Percentiles rank a stretch among this genome's conserved stretches.
phyloP scores from a whole-genome alignment of 2,329 filamentous ascomycete genomes.

The Microcyclospora tardicrescens region DNA sequence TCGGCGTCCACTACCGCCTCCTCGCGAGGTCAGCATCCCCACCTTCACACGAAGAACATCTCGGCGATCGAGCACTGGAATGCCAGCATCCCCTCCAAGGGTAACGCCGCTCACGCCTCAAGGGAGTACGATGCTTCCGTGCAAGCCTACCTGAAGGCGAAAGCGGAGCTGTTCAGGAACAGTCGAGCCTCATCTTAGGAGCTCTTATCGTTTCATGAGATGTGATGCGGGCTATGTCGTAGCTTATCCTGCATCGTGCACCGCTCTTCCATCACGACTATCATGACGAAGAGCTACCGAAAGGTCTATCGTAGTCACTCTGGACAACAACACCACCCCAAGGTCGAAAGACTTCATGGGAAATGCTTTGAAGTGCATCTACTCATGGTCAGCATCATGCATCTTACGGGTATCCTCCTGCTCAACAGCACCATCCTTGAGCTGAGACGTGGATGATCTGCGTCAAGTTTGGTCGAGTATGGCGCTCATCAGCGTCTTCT shows the following conservation, averaged over 20 bases:
- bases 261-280: background rate
- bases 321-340: background rate
- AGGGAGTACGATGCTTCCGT: constrained; percentile 13
- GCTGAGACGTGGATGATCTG: no score
- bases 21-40: constrained; percentile 8
- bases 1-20: constrained; percentile 1
- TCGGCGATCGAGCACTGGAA: constrained; percentile 19
- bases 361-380: no score
- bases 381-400: no score
- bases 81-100: constrained; percentile 11
- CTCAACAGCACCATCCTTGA: no score
- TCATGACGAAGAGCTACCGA: background rate
- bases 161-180: constrained; percentile 23
- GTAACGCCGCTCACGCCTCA: background rate
- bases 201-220: background rate
- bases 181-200: background rate
- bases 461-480: no score
- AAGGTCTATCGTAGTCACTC: background rate
- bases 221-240: background rate
- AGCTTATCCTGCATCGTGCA: background rate
- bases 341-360: no score
- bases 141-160: constrained; percentile 24
- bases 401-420: no score
- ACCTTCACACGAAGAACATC: constrained; percentile 11
- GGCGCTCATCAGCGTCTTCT: no score